phyloP scores from a whole-genome alignment of 495 filamentous ascomycete genomes.

The Aspergillus conjunctus region DNA sequence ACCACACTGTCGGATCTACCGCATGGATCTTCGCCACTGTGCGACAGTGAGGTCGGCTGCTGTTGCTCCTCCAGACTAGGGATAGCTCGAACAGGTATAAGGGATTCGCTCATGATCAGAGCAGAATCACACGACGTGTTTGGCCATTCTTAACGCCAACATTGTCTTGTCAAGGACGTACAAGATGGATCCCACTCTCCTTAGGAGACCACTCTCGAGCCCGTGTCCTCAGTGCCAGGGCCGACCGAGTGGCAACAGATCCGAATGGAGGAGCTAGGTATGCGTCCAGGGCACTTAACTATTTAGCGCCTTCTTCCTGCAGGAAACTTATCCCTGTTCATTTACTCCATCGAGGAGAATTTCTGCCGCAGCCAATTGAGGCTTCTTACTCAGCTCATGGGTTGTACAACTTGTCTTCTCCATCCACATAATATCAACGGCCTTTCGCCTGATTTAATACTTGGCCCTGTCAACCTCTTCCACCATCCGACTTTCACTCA shows the following conservation, averaged over 20 bases:
- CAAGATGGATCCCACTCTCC: neutral
- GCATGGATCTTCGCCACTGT: conserved; percentile 6
- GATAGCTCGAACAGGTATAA: neutral
- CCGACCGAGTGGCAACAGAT: conserved; percentile 11
- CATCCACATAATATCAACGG: neutral
- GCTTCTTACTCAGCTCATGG: neutral
- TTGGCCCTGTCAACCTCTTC: neutral
- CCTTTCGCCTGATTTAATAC: neutral
- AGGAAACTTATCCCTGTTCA: conserved; percentile 18
- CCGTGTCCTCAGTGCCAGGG: conserved; percentile 2
- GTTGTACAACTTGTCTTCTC: neutral
- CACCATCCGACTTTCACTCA: no score
- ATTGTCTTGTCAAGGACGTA: neutral
- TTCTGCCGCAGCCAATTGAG: conserved; percentile 4
- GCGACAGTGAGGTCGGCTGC: no score
- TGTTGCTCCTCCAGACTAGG: no score
- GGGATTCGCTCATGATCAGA: conserved; percentile 8
- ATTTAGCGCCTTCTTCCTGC: conserved; percentile 1
- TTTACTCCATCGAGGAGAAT: conserved; percentile 10
- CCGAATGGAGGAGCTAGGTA: conserved; percentile 5
- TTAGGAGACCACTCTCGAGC: neutral
- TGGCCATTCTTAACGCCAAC: neutral
- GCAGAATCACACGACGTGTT: neutral
- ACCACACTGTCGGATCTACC: conserved; percentile 27
- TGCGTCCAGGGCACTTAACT: neutral